phyloP scores from a whole-genome alignment of 305 asterid species.

The Ilex paraguariensis region DNA sequence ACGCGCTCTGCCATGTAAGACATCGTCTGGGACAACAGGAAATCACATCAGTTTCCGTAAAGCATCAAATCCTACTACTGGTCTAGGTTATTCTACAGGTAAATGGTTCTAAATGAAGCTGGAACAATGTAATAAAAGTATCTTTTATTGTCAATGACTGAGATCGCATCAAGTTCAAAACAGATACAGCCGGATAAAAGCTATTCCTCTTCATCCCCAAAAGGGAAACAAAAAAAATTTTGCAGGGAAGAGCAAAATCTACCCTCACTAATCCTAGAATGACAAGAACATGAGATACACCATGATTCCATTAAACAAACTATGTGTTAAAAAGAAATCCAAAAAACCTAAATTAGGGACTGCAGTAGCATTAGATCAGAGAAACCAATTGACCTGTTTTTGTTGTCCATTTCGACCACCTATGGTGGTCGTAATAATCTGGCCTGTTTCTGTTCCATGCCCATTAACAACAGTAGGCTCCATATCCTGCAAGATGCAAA shows the following conservation, averaged over 20 bases:
- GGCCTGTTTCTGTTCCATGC: slow-evolving; percentile 82
- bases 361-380: neutral
- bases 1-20: slow-evolving; percentile 95
- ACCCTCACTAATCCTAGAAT: no score
- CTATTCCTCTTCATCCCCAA: neutral
- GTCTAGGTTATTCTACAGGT: neutral
- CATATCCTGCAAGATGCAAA: slow-evolving; percentile 40
- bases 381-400: slow-evolving; percentile 52
- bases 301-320: neutral
- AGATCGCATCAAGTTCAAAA: neutral
- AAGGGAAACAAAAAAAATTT: neutral
- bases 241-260: no score
- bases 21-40: slow-evolving; percentile 49
- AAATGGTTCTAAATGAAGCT: neutral
- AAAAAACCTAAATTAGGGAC: slow-evolving; percentile 5
- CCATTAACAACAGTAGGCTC: slow-evolving; percentile 85
- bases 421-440: slow-evolving; percentile 73
- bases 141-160: neutral
- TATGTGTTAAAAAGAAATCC: neutral
- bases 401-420: slow-evolving; percentile 75
- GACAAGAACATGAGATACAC: no score
- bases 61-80: neutral
- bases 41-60: slow-evolving; percentile 2
- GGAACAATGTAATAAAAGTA: neutral
- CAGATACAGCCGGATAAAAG: neutral